Base-by-base conservation (phyloP, 2,329 filamentous ascomycete species). In the Xylariaceae sp. region DNA sequence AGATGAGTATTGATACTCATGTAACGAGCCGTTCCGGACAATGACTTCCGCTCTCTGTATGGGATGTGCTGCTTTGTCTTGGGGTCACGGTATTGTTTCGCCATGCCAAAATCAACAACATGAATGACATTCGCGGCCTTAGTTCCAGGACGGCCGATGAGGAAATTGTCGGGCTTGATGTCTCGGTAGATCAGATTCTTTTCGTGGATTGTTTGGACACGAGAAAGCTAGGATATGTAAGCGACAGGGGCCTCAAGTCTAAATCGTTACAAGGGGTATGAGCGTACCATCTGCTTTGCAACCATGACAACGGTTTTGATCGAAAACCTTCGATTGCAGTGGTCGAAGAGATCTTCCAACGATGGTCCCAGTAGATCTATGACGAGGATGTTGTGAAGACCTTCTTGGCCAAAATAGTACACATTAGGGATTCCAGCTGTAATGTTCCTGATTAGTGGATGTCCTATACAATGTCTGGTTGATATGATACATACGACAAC, bases 1-100 rank as follows among this genome's bases (percentile, higher is more conserved):
- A 97, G 70, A 75, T 98, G 93, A 42, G 93, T 98, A 71, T 98
- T 98, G 79, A 98, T 97, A 71, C 89, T 95, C 93, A 97, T 97
- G 69, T 98, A 98, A 64, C 93, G 81, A 49, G 93, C 93, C 43
- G 93, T 98, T 49, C 93, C 93, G 3, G 91, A 97, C 46, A 98
- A 74, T 4, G 91, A 95, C 71, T 98, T 98, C 58, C 93, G 82
- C 72, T 97, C 93, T 59, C 93, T 81, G 66, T 97, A 97, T 11
- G 93, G 90, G 54, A 97, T 97, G 69, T 98, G 93, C 67, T 97
- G 93, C 71, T 97, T 97, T 29, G 93, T 95, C 76, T 97, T 97
- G 42, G 93, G 93, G 58, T 98, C 93, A 56, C 93, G 85, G 68
- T 97, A 98, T 66, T 97, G 93, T 74, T 98, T 98, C 50, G 93